Conservation (phyloP, 2,329 filamentous ascomycete genomes). For the Colletotrichum salicis region DNA sequence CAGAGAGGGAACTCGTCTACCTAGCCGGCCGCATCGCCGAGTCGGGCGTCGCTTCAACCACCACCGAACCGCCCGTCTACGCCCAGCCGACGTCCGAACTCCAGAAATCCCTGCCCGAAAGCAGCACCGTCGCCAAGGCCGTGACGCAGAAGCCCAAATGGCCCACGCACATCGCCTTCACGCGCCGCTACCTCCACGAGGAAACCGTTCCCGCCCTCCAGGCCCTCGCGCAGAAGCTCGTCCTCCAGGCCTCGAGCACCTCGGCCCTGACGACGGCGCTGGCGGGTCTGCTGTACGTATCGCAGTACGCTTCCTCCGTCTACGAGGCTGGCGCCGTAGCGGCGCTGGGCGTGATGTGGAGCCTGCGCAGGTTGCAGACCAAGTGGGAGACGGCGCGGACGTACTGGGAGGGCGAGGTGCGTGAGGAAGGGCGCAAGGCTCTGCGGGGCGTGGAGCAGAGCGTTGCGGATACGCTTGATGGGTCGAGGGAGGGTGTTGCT, state of each 20-base stretch:
- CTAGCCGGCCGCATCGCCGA: conserved; percentile 80
- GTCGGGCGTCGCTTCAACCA: conserved; percentile 42
- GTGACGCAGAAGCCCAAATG: conserved; percentile 58
- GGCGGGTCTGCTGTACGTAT: conserved; percentile 66
- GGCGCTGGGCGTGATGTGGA: conserved; percentile 69
- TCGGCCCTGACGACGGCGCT: conserved; percentile 70
- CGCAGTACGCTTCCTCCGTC: conserved; percentile 60
- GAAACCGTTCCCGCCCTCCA: conserved; percentile 77
- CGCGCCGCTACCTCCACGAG: conserved; percentile 73
- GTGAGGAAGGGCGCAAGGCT: conserved; percentile 73
- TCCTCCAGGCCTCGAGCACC: conserved; percentile 80
- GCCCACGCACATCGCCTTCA: conserved; percentile 79
- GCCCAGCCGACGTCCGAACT: conserved; percentile 46
- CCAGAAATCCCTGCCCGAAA: conserved; percentile 28
- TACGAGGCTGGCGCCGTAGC: conserved; percentile 73
- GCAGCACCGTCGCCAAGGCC: conserved; percentile 15
- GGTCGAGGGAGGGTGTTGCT: conserved; percentile 38
- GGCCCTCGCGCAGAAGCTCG: conserved; percentile 76
- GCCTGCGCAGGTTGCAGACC: conserved; percentile 68
- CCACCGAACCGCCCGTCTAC: conserved; percentile 41
- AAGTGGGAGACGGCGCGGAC: conserved; percentile 69
- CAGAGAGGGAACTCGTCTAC: conserved; percentile 86
- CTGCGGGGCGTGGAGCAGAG: conserved; percentile 66
- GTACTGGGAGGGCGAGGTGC: conserved; percentile 75
- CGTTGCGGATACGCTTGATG: conserved; percentile 58